Percentiles rank a stretch among this genome's conserved stretches.
phyloP scores from a whole-genome alignment of 257 asterid species.

The Gentiana straminea region DNA sequence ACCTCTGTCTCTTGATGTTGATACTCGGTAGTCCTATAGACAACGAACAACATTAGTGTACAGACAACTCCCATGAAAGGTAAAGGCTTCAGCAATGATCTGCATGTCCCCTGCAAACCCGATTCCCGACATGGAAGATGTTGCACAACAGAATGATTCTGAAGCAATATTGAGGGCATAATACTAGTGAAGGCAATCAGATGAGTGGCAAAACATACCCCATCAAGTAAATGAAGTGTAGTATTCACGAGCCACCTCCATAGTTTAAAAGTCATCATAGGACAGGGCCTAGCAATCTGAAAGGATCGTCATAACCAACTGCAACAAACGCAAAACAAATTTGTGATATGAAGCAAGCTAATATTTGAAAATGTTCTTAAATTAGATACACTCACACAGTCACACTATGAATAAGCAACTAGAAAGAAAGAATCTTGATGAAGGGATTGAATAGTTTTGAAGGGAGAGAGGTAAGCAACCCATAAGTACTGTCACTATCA shows the following conservation, averaged over 20 bases:
- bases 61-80: conserved; percentile 71
- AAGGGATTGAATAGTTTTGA: too few species aligned
- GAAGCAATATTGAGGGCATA: neutral
- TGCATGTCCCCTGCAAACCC: conserved; percentile 50
- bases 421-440: too few species aligned
- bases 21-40: conserved; percentile 70
- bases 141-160: neutral
- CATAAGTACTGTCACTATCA: too few species aligned
- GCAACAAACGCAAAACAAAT: too few species aligned
- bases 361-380: too few species aligned
- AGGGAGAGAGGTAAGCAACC: too few species aligned
- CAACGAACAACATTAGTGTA: conserved; percentile 59
- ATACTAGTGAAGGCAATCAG: neutral
- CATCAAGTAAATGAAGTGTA: conserved; percentile 30
- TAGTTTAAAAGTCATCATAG: conserved; percentile 56
- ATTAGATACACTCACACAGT: too few species aligned
- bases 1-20: conserved; percentile 84
- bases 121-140: neutral
- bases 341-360: too few species aligned
- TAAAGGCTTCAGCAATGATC: conserved; percentile 63
- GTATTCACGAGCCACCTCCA: conserved; percentile 70
- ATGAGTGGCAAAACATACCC: conserved; percentile 25
- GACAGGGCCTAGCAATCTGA: conserved; percentile 5
- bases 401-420: too few species aligned
- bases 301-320: too few species aligned